Percentiles rank a stretch among this genome's conserved stretches.
These are phyloP conservation scores for Batkoa obscura DNA, from an alignment of 371 early-diverging fungal genomes.

Conservation along the genomic window DNA sequence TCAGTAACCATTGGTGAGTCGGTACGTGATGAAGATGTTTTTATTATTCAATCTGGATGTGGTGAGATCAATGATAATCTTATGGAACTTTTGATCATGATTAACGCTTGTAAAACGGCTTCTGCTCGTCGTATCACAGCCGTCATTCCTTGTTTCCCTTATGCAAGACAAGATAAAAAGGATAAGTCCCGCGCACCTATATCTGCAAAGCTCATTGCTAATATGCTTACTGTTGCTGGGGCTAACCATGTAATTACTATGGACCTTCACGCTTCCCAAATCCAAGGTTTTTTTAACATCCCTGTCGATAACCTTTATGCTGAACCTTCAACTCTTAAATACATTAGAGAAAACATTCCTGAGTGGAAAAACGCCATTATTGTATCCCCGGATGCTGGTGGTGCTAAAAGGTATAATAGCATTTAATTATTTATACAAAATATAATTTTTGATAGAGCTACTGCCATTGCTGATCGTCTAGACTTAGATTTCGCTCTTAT, in stretches of 20 bases:
- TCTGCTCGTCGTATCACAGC: slow-evolving; percentile 71
- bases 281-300: slow-evolving; percentile 92
- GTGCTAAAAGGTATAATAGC: slow-evolving; percentile 66
- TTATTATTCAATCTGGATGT: slow-evolving; percentile 81
- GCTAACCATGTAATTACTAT: slow-evolving; percentile 91
- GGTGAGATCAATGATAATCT: slow-evolving; percentile 67
- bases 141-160: slow-evolving; percentile 88
- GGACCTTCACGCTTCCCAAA: slow-evolving; percentile 88
- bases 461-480: slow-evolving; percentile 64
- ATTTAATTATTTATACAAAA: background rate
- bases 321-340: slow-evolving; percentile 66
- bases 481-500: slow-evolving; percentile 75
- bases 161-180: slow-evolving; percentile 56
- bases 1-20: slow-evolving; percentile 71
- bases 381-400: slow-evolving; percentile 93
- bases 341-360: slow-evolving; percentile 62
- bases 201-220: slow-evolving; percentile 77
- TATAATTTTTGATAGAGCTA: slow-evolving; percentile 30
- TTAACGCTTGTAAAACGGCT: slow-evolving; percentile 78
- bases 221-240: slow-evolving; percentile 68
- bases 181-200: slow-evolving; percentile 77
- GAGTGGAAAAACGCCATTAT: slow-evolving; percentile 64
- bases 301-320: slow-evolving; percentile 88
- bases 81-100: slow-evolving; percentile 65
- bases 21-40: slow-evolving; percentile 85